phyloP scores from a whole-genome alignment of 306 rosid genomes.

The Cucurbita moschata region DNA sequence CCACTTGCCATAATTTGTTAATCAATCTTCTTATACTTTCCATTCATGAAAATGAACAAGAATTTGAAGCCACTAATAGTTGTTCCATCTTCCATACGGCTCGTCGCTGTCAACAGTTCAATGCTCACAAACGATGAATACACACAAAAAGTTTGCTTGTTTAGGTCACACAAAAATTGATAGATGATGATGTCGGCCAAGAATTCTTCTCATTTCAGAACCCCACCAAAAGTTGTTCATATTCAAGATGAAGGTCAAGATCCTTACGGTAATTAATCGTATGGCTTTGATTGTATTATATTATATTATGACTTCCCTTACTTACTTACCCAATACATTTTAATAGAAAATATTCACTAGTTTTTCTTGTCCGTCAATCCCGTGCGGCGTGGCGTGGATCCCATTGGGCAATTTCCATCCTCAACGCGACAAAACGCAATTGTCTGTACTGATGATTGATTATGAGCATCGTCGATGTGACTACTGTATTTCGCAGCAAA shows the following conservation, averaged over 20 bases:
- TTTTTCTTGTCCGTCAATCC: slow-evolving; percentile 3
- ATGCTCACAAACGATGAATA: not conserved
- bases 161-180: not conserved
- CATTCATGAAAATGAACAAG: not conserved
- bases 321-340: not conserved
- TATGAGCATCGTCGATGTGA: slow-evolving; percentile 7
- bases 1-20: no score
- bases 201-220: not conserved
- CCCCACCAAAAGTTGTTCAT: not conserved
- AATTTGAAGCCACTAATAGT: not conserved
- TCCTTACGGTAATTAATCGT: not conserved
- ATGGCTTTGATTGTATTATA: not conserved
- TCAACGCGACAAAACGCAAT: not conserved
- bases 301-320: not conserved
- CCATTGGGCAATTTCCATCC: not conserved
- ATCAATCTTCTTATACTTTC: not conserved
- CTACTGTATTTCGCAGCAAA: not conserved
- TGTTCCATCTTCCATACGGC: not conserved
- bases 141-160: not conserved
- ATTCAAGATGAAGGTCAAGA: not conserved
- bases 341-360: not conserved
- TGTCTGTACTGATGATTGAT: slow-evolving; percentile 4
- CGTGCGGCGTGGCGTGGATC: not conserved
- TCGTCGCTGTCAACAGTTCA: not conserved
- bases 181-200: not conserved